Base-by-base conservation (phyloP, 768 basidiomycete species). In the Russula olivacea region DNA sequence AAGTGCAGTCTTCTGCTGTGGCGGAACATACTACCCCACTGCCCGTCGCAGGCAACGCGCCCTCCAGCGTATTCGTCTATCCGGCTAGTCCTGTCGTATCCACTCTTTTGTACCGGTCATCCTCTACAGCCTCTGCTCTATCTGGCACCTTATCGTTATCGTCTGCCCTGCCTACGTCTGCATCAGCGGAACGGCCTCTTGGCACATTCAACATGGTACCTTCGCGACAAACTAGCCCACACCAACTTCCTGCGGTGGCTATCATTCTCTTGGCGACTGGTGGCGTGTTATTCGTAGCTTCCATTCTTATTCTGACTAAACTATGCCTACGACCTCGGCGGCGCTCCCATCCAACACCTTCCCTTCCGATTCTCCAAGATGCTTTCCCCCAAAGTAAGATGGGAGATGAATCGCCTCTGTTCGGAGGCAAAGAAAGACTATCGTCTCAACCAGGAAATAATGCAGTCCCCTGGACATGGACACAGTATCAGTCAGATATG, bases 401-500 rank as follows among this genome's bases (percentile, higher is more conserved):
- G 52, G 77, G 76, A 9, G 81, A 85, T 59, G 85, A 85, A 28
- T 89, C 88, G 2, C 87, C 86, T 28, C 74, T 90, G 40, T 91
- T 91, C 68, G 88, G 89, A n/a, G 88, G 89, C 2, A 84, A 84
- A 68, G 88, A 90, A 48, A 73, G 81, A 40, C 80, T 82, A 3
- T 80, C 83, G 1, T 74, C 67, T 17, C 63, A 71, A 25, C 76
- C 75, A n/a, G 74, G 73, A 14, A 72, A 71, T 58, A 77, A 79
- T 51, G 77, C 74, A 8, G 76, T 79, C 7, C 71, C 78, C 19
- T 86, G 83, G 81, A 78, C 78, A 55, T 75, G 74, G 75, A 72
- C 72, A 45, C 72, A 74, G 58, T 76, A 76, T 47, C 72, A 71
- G 8, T 66, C 68, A 11, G 68, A 61, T 30, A 63, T 63, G 21